Evolutionary conservation across 345 rosid genomes (phyloP).

Genomic region (Syzygium aqueum): DNA sequence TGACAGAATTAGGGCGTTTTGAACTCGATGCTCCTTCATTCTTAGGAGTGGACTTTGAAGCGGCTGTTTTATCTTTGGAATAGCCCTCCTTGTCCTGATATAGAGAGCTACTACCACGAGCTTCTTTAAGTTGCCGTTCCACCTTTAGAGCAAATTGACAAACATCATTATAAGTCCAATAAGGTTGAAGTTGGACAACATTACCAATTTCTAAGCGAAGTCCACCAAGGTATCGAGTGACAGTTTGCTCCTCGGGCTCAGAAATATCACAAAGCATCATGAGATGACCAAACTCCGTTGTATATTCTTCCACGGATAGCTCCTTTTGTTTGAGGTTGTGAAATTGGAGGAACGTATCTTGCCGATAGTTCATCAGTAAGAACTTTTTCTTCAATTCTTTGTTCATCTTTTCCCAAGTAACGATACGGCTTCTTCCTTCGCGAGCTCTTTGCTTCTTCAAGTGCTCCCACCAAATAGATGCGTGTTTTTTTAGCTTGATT

Average conservation of each 20-base stretch:
- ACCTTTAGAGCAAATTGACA: neutral
- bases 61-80: neutral
- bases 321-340: neutral
- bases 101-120: accelerated
- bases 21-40: neutral
- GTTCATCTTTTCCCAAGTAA: neutral
- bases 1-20: neutral
- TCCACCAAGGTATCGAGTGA: neutral
- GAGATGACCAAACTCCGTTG: accelerated
- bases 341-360: neutral
- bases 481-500: neutral
- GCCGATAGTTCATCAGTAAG: neutral
- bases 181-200: neutral
- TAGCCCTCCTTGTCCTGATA: accelerated
- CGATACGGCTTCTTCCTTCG: neutral
- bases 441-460: neutral
- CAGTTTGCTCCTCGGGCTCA: neutral
- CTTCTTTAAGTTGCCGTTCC: neutral
- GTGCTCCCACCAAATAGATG: neutral
- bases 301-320: neutral
- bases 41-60: neutral
- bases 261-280: neutral
- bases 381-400: neutral
- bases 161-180: neutral
- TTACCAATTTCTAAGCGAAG: neutral